Conservation (phyloP, 2,329 filamentous ascomycete species). For the Exophiala sp. region DNA sequence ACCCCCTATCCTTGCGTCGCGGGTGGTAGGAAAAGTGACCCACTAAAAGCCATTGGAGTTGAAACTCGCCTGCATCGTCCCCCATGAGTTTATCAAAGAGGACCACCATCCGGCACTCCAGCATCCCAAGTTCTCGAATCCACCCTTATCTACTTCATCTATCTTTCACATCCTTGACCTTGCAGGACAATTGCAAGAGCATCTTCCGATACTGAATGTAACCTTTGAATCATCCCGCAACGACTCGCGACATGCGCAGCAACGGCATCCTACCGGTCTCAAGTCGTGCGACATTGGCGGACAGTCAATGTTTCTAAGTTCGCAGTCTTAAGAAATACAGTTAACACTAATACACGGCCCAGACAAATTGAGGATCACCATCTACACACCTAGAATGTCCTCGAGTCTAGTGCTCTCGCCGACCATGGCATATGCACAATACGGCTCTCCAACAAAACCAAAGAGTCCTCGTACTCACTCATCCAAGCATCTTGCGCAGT, state of each 20-base stretch:
- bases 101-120: not conserved
- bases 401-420: not conserved
- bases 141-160: not conserved
- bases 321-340: too few relatives aligned
- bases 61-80: too few relatives aligned
- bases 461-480: slow-evolving; percentile 11
- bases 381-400: not conserved
- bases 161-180: not conserved
- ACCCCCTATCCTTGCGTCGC: too few relatives aligned
- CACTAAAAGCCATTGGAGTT: too few relatives aligned
- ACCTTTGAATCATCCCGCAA: not conserved
- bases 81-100: not conserved
- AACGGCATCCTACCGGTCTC: slow-evolving; percentile 6
- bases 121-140: not conserved
- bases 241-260: slow-evolving; percentile 13
- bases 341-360: too few relatives aligned
- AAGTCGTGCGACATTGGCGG: slow-evolving; percentile 21
- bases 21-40: too few relatives aligned
- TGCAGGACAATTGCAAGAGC: not conserved
- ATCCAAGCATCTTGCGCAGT: not conserved
- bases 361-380: too few relatives aligned
- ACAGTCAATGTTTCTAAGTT: slow-evolving; percentile 7
- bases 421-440: slow-evolving; percentile 3
- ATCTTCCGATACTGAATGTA: not conserved
- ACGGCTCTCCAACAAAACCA: slow-evolving; percentile 11